These are phyloP conservation scores for Paracoccidioides lutzii DNA, from an alignment of 2,329 filamentous ascomycete species.

Conservation along the genomic window DNA sequence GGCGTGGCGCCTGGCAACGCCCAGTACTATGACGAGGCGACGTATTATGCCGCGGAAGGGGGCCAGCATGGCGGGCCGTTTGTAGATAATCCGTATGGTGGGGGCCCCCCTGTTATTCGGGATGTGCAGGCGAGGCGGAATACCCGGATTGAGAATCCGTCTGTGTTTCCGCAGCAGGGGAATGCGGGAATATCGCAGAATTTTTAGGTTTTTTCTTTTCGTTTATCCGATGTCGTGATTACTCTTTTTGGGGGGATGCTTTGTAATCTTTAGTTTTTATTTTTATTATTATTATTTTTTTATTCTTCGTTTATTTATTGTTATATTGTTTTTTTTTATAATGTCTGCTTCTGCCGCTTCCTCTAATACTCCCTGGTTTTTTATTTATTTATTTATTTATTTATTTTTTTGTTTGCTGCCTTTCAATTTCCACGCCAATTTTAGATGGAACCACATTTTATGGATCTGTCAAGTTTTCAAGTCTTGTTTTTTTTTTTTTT, in stretches of 20 bases:
- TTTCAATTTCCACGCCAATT: not conserved
- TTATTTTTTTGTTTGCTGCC: not conserved
- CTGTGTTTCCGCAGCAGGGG: constrained; percentile 76
- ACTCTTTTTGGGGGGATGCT: no score
- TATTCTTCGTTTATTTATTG: not conserved
- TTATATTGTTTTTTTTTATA: not conserved
- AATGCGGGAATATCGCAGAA: constrained; percentile 95
- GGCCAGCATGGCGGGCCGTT: constrained; percentile 38
- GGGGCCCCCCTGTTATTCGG: constrained; percentile 65
- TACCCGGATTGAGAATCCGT: constrained; percentile 83
- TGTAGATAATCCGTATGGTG: constrained; percentile 41
- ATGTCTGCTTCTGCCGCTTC: not conserved
- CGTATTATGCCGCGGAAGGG: constrained; percentile 40
- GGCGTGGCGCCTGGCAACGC: constrained; percentile 30
- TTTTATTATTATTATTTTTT: not conserved
- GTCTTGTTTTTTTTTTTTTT: not conserved
- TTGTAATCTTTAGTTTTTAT: not conserved
- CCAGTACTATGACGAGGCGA: constrained; percentile 42
- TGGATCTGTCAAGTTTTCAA: no score
- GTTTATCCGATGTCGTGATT: not conserved
- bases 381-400: not conserved
- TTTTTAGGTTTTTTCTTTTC: constrained; percentile 46
- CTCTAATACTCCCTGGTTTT: not conserved
- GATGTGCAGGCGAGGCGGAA: constrained; percentile 88
- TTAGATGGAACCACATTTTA: not conserved